Base-by-base conservation (phyloP, 1,284 basidiomycete genomes). In the Coniophora puteana region DNA sequence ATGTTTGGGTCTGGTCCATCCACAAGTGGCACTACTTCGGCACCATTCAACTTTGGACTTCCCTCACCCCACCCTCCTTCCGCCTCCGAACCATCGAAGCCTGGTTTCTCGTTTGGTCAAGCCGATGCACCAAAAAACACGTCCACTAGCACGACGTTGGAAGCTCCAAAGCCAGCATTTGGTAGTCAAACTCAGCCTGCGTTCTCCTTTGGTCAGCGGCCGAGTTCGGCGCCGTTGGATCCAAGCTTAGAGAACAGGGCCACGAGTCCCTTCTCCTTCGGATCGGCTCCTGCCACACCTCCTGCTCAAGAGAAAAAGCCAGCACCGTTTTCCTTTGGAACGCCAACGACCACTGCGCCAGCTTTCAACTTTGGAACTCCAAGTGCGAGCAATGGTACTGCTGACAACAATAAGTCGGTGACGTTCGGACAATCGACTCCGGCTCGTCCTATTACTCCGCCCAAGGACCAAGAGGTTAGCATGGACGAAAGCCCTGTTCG, bases 401-500 rank as follows among this genome's bases (percentile, higher is more conserved):
- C 64, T 41, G 49, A 52, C 28, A 54, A 58, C 8, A 57, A 38
- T 17, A 65, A 63, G 45, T 39, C 61, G 3, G 66, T 65, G 22
- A 10, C 49, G 10, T 67, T 68, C 38, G 60, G 58, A 21, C 5
- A 45, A 30, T 21, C 48, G 21, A 8, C 48, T 22, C 33, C 58
- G 26, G 23, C 45, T 7, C 62, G 72, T 22, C 69, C 76, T 23
- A 57, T 64, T 3, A 82, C 78, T 8, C 80, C 78, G 12, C 80
- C 80, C 2, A 77, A 71, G 52, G 74, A 74, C 34, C 68, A 75
- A 40, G 81, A 80, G 47, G 72, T 80, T 51, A 72, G 62, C 35
- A 84, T 84, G 81, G 81, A 84, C 34, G 81, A 84, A 58, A 84
- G 81, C 47, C 81, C 81, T 1, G 75, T 69, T 4, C 68, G 82